These are phyloP conservation scores for Yarrowia phangngaensis DNA, from an alignment of 805 yeast genomes.

Conservation along the genomic window DNA sequence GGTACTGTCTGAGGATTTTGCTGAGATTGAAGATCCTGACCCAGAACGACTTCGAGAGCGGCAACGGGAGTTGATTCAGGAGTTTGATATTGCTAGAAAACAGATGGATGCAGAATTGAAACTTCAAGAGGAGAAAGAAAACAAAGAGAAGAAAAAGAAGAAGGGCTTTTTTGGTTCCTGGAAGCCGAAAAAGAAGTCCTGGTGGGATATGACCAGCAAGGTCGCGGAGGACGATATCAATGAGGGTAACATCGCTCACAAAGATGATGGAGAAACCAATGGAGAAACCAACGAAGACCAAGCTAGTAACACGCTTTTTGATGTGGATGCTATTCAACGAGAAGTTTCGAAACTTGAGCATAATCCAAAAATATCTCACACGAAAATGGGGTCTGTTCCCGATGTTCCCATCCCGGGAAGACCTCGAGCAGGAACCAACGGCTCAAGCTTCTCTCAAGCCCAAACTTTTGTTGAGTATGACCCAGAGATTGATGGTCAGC, in stretches of 20 bases:
- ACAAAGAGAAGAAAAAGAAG: conserved; percentile 40
- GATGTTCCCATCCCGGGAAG: conserved; percentile 20
- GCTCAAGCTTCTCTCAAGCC: conserved; percentile 6
- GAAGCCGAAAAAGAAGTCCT: conserved; percentile 51
- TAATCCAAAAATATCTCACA: conserved; percentile 4
- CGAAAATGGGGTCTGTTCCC: conserved; percentile 2
- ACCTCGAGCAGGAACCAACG: conserved; percentile 17
- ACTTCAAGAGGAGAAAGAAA: conserved; percentile 31
- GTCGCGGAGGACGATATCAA: conserved; percentile 38
- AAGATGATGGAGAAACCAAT: conserved; percentile 33
- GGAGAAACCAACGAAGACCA: background rate
- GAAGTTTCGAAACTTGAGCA: conserved; percentile 40
- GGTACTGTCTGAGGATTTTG: conserved; percentile 82
- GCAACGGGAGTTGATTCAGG: conserved; percentile 74
- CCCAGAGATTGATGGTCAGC: conserved; percentile 28
- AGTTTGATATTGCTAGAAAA: conserved; percentile 80
- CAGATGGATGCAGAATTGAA: conserved; percentile 43
- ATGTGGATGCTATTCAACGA: conserved; percentile 41
- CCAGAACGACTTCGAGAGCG: conserved; percentile 74
- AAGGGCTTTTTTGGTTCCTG: conserved; percentile 40
- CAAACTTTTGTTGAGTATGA: conserved; percentile 25
- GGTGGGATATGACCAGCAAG: conserved; percentile 51
- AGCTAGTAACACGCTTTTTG: conserved; percentile 42
- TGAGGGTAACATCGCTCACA: conserved; percentile 43
- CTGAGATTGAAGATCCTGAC: conserved; percentile 94